These are phyloP conservation scores for Candida maris DNA, from an alignment of 805 yeast genomes.

Conservation along the genomic window DNA sequence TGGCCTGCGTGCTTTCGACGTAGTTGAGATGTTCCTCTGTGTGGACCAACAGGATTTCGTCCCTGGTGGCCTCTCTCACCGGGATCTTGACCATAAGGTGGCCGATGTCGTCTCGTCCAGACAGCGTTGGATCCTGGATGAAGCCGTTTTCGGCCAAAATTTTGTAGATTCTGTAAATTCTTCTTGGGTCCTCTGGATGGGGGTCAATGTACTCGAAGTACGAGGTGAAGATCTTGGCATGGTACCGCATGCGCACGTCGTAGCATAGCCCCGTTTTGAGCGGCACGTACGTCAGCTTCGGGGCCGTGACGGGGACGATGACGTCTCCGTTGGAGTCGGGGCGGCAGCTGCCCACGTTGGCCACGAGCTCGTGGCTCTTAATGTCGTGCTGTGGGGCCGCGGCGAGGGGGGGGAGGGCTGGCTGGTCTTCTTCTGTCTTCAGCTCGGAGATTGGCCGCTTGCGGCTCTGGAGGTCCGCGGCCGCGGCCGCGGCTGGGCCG, in stretches of 20 bases:
- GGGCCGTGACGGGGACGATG: conserved; percentile 56
- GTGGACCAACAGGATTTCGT: conserved; percentile 85
- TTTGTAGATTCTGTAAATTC: conserved; percentile 91
- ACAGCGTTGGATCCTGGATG: conserved; percentile 70
- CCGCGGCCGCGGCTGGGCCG: background rate
- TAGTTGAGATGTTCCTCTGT: conserved; percentile 73
- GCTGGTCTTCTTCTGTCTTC: conserved; percentile 8
- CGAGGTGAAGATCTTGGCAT: conserved; percentile 88
- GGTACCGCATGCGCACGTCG: conserved; percentile 97
- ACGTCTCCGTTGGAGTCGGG: conserved; percentile 17
- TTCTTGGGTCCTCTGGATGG: conserved; percentile 97
- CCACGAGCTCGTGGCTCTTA: too few relatives aligned
- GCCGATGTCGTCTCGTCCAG: conserved; percentile 74
- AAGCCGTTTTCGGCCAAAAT: conserved; percentile 92
- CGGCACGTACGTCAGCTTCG: conserved; percentile 67
- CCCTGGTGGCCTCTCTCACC: conserved; percentile 81
- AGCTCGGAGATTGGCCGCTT: conserved; percentile 7
- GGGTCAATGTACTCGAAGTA: conserved; percentile 95
- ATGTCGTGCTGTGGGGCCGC: too few relatives aligned
- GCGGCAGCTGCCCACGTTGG: too few relatives aligned
- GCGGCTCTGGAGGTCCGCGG: conserved; percentile 2
- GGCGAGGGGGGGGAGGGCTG: too few relatives aligned
- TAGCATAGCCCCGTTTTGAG: conserved; percentile 91
- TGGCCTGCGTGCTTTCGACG: conserved; percentile 68
- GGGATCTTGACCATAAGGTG: conserved; percentile 86